Evolutionary conservation across 345 rosid genomes (phyloP).

Genomic region (Eucalyptus curtisii): DNA sequence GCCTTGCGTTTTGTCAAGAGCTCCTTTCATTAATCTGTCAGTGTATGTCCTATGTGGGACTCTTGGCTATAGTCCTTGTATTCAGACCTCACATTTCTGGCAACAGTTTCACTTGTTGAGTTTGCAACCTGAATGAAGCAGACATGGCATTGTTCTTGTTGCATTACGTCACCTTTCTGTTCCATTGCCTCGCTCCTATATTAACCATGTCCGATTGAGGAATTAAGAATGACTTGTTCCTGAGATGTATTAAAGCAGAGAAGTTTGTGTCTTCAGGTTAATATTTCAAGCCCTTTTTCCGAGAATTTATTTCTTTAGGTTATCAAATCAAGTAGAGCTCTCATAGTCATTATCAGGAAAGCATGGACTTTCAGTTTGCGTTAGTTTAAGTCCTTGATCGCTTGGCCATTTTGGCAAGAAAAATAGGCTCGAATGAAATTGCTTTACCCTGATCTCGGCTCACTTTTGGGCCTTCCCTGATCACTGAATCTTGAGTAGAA

Average conservation of each 20-base stretch:
- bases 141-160: neutral
- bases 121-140: neutral
- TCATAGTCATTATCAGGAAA: neutral
- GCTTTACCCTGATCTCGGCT: neutral
- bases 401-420: neutral
- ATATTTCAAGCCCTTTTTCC: neutral
- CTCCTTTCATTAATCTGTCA: neutral
- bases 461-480: neutral
- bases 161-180: neutral
- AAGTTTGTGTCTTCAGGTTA: neutral
- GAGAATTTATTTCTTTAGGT: neutral
- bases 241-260: neutral
- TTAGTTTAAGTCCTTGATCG: neutral
- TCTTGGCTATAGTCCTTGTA: neutral
- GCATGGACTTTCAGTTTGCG: neutral
- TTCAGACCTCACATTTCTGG: neutral
- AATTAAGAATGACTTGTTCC: neutral
- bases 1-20: neutral
- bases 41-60: neutral
- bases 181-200: neutral
- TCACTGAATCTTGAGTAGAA: neutral
- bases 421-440: neutral
- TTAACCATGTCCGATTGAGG: neutral
- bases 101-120: neutral
- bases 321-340: neutral